Evolutionary conservation across 1,139 yeast genomes (phyloP).

Genomic region (Pichia sp.): DNA sequence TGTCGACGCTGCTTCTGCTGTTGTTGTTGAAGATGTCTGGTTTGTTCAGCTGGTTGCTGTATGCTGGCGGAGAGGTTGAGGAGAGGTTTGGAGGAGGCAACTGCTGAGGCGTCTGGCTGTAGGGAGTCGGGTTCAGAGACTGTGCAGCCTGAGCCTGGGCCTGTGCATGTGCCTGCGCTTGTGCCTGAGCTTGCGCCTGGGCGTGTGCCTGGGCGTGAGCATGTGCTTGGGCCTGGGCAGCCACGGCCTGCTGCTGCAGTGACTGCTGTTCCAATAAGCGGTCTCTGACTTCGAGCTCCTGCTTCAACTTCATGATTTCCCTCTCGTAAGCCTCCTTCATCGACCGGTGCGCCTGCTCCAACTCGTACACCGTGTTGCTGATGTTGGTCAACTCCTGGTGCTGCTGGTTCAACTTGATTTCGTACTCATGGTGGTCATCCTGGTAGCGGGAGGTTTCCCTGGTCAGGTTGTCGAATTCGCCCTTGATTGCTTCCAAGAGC

Average conservation of each 20-base stretch:
- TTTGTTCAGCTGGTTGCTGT: slow-evolving; percentile 19
- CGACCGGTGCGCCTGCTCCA: slow-evolving; percentile 90
- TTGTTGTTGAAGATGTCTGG: slow-evolving; percentile 21
- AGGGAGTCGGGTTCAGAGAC: slow-evolving; percentile 28
- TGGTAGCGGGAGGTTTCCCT: slow-evolving; percentile 84
- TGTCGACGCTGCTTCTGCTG: slow-evolving; percentile 1
- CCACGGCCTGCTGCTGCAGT: slow-evolving; percentile 28
- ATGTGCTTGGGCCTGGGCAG: slow-evolving; percentile 34
- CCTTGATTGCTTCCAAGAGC: slow-evolving; percentile 85
- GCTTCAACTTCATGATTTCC: slow-evolving; percentile 79
- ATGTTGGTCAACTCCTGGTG: slow-evolving; percentile 93
- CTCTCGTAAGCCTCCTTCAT: slow-evolving; percentile 96
- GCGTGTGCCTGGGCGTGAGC: slow-evolving; percentile 29
- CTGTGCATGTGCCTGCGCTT: neutral
- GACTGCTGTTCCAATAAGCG: slow-evolving; percentile 40
- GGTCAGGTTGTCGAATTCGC: slow-evolving; percentile 82
- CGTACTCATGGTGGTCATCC: slow-evolving; percentile 91
- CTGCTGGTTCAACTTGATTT: slow-evolving; percentile 85
- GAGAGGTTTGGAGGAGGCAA: slow-evolving; percentile 31
- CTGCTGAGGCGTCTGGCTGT: slow-evolving; percentile 17
- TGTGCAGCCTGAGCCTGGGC: slow-evolving; percentile 17
- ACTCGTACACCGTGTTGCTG: slow-evolving; percentile 87
- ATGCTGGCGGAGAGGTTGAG: slow-evolving; percentile 27
- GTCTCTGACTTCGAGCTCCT: slow-evolving; percentile 77
- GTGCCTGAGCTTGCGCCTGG: slow-evolving; percentile 2